These are phyloP conservation scores for Pseudocercospora crystallina DNA, from an alignment of 2,329 filamentous ascomycete genomes.

Conservation along the genomic window DNA sequence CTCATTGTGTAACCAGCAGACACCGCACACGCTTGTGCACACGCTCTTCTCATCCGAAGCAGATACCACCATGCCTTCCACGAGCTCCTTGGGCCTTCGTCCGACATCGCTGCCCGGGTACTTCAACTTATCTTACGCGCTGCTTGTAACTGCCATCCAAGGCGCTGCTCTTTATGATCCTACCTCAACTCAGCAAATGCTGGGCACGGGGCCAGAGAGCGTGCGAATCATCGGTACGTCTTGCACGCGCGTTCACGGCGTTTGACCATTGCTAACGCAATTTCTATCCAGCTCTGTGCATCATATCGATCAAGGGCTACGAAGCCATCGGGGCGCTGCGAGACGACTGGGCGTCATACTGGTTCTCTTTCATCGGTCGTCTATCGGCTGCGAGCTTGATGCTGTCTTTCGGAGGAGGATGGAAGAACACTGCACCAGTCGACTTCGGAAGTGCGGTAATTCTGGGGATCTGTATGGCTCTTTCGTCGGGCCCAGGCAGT, in stretches of 20 bases:
- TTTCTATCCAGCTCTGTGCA: background rate
- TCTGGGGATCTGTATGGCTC: background rate
- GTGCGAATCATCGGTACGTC: background rate
- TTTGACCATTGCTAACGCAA: background rate
- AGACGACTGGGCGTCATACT: slow-evolving; percentile 2
- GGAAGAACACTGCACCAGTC: slow-evolving; percentile 1
- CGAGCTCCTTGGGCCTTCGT: background rate
- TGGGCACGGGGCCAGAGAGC: background rate
- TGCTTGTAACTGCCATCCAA: background rate
- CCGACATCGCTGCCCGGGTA: background rate
- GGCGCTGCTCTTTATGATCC: background rate
- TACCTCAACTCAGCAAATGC: slow-evolving; percentile 1
- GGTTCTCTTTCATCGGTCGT: slow-evolving; percentile 2
- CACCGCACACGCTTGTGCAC: too few relatives aligned
- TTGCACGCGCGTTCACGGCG: background rate
- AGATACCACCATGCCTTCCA: background rate
- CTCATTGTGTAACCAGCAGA: too few relatives aligned
- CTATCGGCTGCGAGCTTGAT: background rate
- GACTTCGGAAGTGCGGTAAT: slow-evolving; percentile 3
- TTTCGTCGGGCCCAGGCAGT: background rate
- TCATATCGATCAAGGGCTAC: background rate
- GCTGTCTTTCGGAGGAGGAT: background rate
- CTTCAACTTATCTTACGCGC: background rate
- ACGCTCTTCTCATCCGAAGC: too few relatives aligned
- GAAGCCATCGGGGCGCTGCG: slow-evolving; percentile 1